Evolutionary conservation across 257 asterid species (phyloP), one percentile per base, ranked within the genome.

Genomic region (Capsicum rhomboideum): DNA sequence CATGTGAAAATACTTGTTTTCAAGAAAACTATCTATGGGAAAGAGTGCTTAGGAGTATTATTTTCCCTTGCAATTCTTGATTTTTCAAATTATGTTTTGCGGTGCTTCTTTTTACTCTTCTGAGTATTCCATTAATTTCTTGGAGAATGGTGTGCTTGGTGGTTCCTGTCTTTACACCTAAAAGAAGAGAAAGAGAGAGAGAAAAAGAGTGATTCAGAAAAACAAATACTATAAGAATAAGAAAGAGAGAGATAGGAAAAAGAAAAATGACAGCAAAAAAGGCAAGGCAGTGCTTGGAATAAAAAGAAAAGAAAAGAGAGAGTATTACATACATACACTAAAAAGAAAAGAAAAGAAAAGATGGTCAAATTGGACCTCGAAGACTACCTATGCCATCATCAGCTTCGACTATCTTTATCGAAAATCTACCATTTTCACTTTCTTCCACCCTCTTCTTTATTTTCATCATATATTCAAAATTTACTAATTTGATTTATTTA

Each of bases 301-400:
- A 83, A 91, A 93, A 89, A 89, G 90, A 91, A 93, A 89, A 89
- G 90, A 88, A 90, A 85, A 90, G 92, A 91, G 52, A 37, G 52
- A 37, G 29, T 85, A 88, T 59, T 61, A 37, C 77, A 80, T 61
- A 37, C 77, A 80, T 61, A 37, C 84, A 80, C 72, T 37, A 80
- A 42, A 58, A 61, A 83, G 91, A 91, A 94, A 93, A 93, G 97
- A 42, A 58, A 61, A 83, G 91, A 91, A 94, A 93, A 93, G 97
- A 92, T 92, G 96, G 98, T 93, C 98, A 95, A 94, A 95, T 89
- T 93, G 89, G 75, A 86, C 97, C 98, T 93, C 96, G 96, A 93
- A 95, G 98, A 92, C 97, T 92, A 84, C 92, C 92, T 81, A 88
- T 90, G 85, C 89, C 91, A 89, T 89, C 94, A 90, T 91, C 94